A percentile compares a stretch with the other conserved stretches of the same genome.
Evolutionary conservation across 352 stramenopile species (phyloP).

Genomic region (Phytophthora capsici): DNA sequence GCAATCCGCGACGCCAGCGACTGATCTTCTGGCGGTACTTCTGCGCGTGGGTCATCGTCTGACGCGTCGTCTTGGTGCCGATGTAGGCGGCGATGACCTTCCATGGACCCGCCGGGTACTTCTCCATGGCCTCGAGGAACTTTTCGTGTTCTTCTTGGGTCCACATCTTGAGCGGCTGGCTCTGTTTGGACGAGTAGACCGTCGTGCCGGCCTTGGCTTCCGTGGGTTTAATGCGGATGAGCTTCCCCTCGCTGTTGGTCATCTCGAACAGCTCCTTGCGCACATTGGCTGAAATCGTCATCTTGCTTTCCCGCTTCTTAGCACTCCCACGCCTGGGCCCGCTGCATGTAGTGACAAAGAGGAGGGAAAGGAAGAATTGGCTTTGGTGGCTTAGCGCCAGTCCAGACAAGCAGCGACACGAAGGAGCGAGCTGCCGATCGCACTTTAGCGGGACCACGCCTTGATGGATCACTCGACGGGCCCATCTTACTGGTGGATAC

Average conservation of each 20-base stretch:
- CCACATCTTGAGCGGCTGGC: slow-evolving; percentile 87
- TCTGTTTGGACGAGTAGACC: slow-evolving; percentile 86
- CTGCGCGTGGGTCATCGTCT: slow-evolving; percentile 93
- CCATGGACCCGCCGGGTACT: slow-evolving; percentile 84
- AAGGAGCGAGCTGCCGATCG: slow-evolving; percentile 44
- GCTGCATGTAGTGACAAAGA: slow-evolving; percentile 35
- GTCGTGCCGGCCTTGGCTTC: slow-evolving; percentile 86
- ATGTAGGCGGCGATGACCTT: slow-evolving; percentile 86
- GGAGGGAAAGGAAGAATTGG: slow-evolving; percentile 44
- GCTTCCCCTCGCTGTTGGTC: slow-evolving; percentile 74
- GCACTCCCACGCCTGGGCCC: slow-evolving; percentile 20
- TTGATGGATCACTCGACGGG: slow-evolving; percentile 25
- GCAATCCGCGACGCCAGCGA: slow-evolving; percentile 76
- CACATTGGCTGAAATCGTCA: slow-evolving; percentile 88
- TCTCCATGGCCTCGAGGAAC: slow-evolving; percentile 88
- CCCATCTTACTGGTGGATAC: slow-evolving; percentile 21
- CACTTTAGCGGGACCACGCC: slow-evolving; percentile 43
- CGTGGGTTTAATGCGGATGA: slow-evolving; percentile 87
- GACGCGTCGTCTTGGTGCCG: slow-evolving; percentile 88
- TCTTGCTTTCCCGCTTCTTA: slow-evolving; percentile 44
- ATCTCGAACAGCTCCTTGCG: slow-evolving; percentile 89
- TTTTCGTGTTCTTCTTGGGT: slow-evolving; percentile 87
- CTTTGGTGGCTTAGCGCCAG: slow-evolving; percentile 35
- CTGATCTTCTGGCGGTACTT: slow-evolving; percentile 90
- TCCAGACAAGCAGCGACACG: slow-evolving; percentile 36